phyloP scores from a whole-genome alignment of 345 rosid species.

The Barbarea vulgaris region DNA sequence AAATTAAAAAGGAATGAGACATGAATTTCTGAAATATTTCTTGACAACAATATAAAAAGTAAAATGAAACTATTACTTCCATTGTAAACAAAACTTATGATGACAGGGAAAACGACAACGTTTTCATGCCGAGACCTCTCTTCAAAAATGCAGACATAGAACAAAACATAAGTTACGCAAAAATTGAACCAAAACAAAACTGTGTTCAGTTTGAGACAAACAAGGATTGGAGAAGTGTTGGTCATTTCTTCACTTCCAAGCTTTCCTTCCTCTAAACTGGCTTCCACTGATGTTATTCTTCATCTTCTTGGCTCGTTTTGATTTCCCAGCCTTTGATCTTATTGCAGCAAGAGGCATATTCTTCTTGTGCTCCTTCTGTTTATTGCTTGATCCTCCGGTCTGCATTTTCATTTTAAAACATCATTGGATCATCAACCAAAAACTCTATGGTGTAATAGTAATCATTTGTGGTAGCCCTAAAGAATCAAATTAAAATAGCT shows the following conservation, averaged over 20 bases:
- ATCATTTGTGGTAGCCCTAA: not conserved
- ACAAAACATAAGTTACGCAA: conserved; percentile 8
- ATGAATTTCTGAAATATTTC: not conserved
- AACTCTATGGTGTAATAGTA: not conserved
- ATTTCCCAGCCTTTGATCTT: conserved; percentile 57
- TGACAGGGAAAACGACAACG: not conserved
- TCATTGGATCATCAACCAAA: conserved; percentile 6
- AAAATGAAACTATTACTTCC: not conserved
- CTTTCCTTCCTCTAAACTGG: conserved; percentile 87
- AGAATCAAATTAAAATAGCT: not conserved
- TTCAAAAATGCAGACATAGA: conserved; percentile 6
- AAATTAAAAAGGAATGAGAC: not conserved
- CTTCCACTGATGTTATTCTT: conserved; percentile 54
- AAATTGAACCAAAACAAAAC: conserved; percentile 7
- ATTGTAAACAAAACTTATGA: not conserved
- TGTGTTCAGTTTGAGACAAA: conserved; percentile 12
- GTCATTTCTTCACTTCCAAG: conserved; percentile 61
- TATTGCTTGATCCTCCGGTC: conserved; percentile 84
- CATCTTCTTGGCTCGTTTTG: conserved; percentile 55
- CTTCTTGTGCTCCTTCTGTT: conserved; percentile 89
- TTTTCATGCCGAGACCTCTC: not conserved
- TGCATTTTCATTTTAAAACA: conserved; percentile 35
- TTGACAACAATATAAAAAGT: not conserved
- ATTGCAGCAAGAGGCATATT: conserved; percentile 81
- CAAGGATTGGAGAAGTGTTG: not conserved